These are phyloP conservation scores for Cryptosporidium parvum DNA, from an alignment of 169 alveolate species.

Conservation along the genomic window DNA sequence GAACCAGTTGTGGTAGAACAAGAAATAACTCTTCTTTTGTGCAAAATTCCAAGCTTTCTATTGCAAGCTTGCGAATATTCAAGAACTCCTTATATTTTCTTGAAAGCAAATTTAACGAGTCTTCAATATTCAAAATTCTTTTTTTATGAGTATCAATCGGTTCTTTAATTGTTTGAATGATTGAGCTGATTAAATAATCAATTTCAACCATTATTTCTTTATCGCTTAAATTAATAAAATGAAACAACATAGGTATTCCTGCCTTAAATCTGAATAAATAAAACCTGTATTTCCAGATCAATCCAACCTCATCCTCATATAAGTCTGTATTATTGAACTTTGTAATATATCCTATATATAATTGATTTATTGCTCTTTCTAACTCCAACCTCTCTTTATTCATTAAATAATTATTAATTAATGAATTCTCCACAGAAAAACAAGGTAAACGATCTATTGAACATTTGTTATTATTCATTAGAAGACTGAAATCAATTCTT, in stretches of 20 bases:
- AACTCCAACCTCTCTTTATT: neutral
- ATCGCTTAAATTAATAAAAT: slow-evolving; percentile 23
- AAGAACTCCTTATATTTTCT: slow-evolving; percentile 78
- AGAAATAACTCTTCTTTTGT: slow-evolving; percentile 55
- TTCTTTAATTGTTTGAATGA: neutral
- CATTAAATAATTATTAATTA: neutral
- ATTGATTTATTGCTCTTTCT: slow-evolving; percentile 3
- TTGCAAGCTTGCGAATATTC: slow-evolving; percentile 88
- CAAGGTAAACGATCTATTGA: neutral
- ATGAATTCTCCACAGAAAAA: neutral
- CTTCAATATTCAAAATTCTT: slow-evolving; percentile 33
- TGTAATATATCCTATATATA: slow-evolving; percentile 7
- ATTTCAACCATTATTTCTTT: slow-evolving; percentile 19
- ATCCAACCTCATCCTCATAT: slow-evolving; percentile 1
- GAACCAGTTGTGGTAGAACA: slow-evolving; percentile 77
- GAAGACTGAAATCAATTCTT: neutral
- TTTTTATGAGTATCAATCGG: neutral
- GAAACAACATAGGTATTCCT: slow-evolving; percentile 48
- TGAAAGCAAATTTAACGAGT: slow-evolving; percentile 59
- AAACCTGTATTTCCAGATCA: slow-evolving; percentile 47
- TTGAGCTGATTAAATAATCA: neutral
- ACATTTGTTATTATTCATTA: neutral
- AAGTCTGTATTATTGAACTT: neutral
- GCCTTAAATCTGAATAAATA: neutral
- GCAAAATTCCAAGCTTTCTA: slow-evolving; percentile 79